Percentiles rank a stretch among this genome's conserved stretches.
Conservation (phyloP, 306 rosid species). For the Lagenaria siceraria region DNA sequence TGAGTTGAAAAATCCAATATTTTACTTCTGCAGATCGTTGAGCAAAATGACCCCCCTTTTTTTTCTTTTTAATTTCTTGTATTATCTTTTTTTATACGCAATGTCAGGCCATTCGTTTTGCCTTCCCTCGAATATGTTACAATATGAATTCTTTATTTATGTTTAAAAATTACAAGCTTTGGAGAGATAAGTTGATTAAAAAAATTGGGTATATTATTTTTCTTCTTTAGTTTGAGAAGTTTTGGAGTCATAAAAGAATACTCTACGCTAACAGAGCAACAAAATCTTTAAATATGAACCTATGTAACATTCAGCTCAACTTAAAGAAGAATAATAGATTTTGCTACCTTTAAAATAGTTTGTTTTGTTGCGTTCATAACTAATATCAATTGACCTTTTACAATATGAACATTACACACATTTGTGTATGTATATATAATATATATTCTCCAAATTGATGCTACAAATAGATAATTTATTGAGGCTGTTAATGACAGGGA, state of each 20-base stretch:
- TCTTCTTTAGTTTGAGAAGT: background rate
- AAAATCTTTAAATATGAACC: background rate
- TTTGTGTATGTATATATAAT: background rate
- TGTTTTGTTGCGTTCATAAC: background rate
- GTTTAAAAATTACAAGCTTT: background rate
- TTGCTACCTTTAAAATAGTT: background rate
- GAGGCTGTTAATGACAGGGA: slow-evolving; percentile 41
- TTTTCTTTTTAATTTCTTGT: background rate
- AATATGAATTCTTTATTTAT: background rate
- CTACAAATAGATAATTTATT: background rate
- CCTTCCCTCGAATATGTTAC: background rate
- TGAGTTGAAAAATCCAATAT: background rate
- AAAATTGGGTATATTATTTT: background rate
- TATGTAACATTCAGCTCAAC: background rate
- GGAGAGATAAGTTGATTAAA: background rate
- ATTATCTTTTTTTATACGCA: background rate
- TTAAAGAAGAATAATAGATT: background rate
- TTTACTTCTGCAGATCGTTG: background rate
- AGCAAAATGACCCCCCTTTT: background rate
- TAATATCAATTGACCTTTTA: background rate
- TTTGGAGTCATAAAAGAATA: background rate
- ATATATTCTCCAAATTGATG: background rate
- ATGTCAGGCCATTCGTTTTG: background rate
- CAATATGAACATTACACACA: background rate
- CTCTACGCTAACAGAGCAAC: too few relatives aligned